Conservation (phyloP, 2,329 filamentous ascomycete species). For the Exophiala aquamarina region DNA sequence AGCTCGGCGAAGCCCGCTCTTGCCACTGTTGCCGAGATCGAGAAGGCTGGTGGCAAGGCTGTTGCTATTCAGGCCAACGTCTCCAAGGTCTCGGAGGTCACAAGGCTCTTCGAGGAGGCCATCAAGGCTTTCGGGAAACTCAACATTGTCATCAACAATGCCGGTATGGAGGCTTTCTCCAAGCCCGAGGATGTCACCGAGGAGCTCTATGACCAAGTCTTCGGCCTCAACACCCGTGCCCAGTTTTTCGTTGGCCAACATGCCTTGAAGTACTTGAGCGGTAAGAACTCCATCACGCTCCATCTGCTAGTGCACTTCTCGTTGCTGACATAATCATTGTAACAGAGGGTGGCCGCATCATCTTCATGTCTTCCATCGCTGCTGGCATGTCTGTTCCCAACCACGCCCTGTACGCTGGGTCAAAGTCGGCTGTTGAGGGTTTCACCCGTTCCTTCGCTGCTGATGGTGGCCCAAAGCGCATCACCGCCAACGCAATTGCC, state of each 20-base stretch:
- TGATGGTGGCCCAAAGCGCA: constrained; percentile 66
- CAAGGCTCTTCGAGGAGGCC: constrained; percentile 46
- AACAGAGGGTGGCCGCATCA: constrained; percentile 50
- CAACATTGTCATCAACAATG: constrained; percentile 30
- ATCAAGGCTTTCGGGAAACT: constrained; percentile 30
- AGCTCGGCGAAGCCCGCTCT: constrained; percentile 41
- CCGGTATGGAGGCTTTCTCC: constrained; percentile 34
- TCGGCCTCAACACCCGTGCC: constrained; percentile 61
- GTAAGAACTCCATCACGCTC: constrained; percentile 9
- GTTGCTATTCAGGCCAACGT: constrained; percentile 52
- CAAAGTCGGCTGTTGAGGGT: constrained; percentile 71
- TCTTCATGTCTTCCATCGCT: constrained; percentile 58
- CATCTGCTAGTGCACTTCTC: background rate
- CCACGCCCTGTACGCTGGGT: constrained; percentile 70
- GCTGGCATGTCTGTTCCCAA: constrained; percentile 66
- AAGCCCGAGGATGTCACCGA: constrained; percentile 67
- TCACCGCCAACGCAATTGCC: constrained; percentile 72
- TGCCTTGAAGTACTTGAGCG: constrained; percentile 63
- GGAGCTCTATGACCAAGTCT: constrained; percentile 59
- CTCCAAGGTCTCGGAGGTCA: constrained; percentile 41
- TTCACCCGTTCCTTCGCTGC: constrained; percentile 71
- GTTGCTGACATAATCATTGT: constrained; percentile 8
- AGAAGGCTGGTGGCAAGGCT: constrained; percentile 34
- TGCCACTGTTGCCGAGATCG: constrained; percentile 30
- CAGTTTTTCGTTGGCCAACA: constrained; percentile 69